Conservation (phyloP, 192 early-diverging fungal species). For the Rhizoclosmatium sp. region DNA sequence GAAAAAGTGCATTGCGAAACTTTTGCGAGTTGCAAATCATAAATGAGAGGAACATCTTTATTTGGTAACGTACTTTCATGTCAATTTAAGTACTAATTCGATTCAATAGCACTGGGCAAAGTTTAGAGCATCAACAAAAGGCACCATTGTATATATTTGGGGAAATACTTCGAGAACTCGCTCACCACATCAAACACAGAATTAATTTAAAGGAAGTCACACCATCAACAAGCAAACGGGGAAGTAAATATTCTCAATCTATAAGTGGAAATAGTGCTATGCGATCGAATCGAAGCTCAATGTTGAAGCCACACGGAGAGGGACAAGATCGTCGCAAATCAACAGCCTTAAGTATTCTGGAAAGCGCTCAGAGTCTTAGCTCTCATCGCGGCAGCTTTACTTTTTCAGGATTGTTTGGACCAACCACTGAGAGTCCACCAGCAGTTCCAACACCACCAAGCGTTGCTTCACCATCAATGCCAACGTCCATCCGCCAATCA, state of each 20-base stretch:
- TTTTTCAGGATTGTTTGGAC: neutral
- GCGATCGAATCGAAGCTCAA: constrained; percentile 12
- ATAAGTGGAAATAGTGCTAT: neutral
- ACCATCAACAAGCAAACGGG: constrained; percentile 10
- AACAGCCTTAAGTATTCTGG: constrained; percentile 27
- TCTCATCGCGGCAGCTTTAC: neutral
- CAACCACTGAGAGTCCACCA: neutral
- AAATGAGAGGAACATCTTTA: neutral
- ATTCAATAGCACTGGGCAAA: constrained; percentile 13
- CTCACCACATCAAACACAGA: constrained; percentile 23
- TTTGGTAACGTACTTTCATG: constrained; percentile 16
- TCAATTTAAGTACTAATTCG: neutral
- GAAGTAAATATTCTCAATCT: constrained; percentile 3
- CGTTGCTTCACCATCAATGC: too few relatives aligned
- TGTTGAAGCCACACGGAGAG: neutral
- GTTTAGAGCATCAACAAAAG: constrained; percentile 37
- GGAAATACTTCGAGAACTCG: constrained; percentile 28
- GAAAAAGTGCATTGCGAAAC: constrained; percentile 18
- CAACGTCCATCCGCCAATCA: neutral
- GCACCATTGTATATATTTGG: constrained; percentile 33
- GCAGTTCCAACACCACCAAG: neutral
- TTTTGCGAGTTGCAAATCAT: constrained; percentile 18
- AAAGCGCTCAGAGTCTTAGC: constrained; percentile 7
- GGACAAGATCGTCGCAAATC: constrained; percentile 15
- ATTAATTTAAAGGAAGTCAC: constrained; percentile 24